Conservation (phyloP, 805 yeast genomes). For the Saturnispora quitensis region DNA sequence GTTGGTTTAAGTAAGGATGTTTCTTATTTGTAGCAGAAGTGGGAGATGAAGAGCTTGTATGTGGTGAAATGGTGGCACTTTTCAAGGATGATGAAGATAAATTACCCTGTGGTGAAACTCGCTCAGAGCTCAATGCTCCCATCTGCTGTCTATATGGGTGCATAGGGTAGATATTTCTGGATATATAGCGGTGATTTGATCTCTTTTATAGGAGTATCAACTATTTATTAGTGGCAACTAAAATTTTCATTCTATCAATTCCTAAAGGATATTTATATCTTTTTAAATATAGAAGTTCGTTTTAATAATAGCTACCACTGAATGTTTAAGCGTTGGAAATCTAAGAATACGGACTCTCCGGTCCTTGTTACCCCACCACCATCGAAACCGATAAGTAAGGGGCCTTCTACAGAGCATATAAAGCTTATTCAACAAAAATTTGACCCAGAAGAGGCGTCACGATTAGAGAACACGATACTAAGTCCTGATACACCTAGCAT, state of each 20-base stretch:
- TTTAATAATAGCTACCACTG: background rate
- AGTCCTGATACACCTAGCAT: slow-evolving; percentile 17
- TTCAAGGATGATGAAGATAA: background rate
- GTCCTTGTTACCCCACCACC: background rate
- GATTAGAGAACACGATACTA: slow-evolving; percentile 17
- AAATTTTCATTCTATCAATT: background rate
- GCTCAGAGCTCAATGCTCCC: slow-evolving; percentile 1
- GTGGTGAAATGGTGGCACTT: background rate
- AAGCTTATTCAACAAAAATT: slow-evolving; percentile 2
- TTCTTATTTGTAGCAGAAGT: background rate
- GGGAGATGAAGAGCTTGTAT: background rate
- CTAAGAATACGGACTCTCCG: background rate
- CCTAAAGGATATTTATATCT: background rate
- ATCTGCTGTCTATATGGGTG: slow-evolving; percentile 7
- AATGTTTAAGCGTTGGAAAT: background rate
- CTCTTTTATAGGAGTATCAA: background rate
- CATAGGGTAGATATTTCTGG: background rate
- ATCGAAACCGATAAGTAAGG: background rate
- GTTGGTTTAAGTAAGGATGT: slow-evolving; percentile 12
- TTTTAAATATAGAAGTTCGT: background rate
- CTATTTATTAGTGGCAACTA: background rate
- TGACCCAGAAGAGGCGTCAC: slow-evolving; percentile 16
- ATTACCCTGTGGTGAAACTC: background rate
- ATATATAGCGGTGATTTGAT: background rate
- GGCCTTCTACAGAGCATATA: background rate